Conservation (phyloP, 2,329 filamentous ascomycete genomes). For the Incumbomyces lentus region DNA sequence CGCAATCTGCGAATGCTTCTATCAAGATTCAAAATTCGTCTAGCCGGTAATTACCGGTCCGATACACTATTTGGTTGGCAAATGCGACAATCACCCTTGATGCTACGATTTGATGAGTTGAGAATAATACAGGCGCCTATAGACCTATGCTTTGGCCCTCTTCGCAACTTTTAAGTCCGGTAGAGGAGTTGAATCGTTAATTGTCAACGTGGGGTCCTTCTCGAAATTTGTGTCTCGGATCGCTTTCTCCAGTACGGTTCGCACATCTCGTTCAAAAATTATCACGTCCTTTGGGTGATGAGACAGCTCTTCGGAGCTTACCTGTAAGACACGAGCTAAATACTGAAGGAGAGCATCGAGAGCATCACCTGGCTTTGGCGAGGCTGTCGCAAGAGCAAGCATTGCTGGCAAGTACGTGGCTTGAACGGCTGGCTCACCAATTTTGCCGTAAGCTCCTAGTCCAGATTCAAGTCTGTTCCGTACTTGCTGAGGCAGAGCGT, state of each 20-base stretch:
- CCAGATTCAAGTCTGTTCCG: constrained; percentile 20
- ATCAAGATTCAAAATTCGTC: too few relatives aligned
- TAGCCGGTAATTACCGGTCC: too few relatives aligned
- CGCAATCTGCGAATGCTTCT: too few relatives aligned
- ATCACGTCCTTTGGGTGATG: constrained; percentile 9
- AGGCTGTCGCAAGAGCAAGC: constrained; percentile 11
- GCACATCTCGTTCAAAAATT: constrained; percentile 16
- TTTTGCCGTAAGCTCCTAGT: constrained; percentile 26
- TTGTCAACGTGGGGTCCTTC: constrained; percentile 1
- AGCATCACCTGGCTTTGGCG: constrained; percentile 7
- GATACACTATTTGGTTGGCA: too few relatives aligned
- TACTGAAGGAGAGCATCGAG: constrained; percentile 15
- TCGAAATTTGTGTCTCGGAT: constrained; percentile 12
- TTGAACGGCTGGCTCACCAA: constrained; percentile 25
- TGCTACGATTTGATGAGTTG: too few relatives aligned
- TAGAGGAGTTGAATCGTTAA: neutral
- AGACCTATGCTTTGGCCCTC: too few relatives aligned
- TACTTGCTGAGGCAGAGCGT: constrained; percentile 12
- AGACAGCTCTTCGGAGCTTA: constrained; percentile 3
- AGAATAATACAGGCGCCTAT: too few relatives aligned
- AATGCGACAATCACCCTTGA: too few relatives aligned
- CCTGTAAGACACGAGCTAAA: constrained; percentile 9
- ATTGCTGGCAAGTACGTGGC: constrained; percentile 30
- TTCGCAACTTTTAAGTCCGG: neutral
- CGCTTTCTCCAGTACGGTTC: constrained; percentile 8